These are phyloP conservation scores for Colletotrichum sojae DNA, from an alignment of 2,329 filamentous ascomycete species.

Conservation along the genomic window DNA sequence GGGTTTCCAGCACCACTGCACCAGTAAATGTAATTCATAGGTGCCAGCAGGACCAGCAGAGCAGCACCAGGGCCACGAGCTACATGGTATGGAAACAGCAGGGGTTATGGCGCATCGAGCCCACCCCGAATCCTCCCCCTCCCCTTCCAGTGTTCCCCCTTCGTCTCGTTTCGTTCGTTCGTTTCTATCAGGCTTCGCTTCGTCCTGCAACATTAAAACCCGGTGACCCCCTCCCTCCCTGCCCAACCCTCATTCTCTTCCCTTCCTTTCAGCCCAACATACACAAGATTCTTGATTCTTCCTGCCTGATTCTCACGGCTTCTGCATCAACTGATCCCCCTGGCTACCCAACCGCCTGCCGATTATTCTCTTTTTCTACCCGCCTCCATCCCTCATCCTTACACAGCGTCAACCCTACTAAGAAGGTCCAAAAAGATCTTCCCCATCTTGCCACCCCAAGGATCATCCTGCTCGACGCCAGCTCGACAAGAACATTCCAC, in stretches of 20 bases:
- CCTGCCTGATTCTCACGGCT: slow-evolving; percentile 46
- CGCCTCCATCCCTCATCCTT: slow-evolving; percentile 39
- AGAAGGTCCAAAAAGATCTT: slow-evolving; percentile 41
- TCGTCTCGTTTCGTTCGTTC: slow-evolving; percentile 38
- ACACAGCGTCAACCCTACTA: slow-evolving; percentile 30
- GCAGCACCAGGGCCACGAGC: slow-evolving; percentile 5
- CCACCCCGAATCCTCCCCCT: slow-evolving; percentile 38
- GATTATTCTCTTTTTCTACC: slow-evolving; percentile 38
- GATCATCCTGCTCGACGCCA: slow-evolving; percentile 40
- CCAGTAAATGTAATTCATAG: too few relatives aligned
- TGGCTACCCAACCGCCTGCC: slow-evolving; percentile 37
- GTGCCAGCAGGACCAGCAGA: slow-evolving; percentile 24
- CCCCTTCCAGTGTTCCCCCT: slow-evolving; percentile 4
- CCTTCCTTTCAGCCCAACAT: slow-evolving; percentile 54
- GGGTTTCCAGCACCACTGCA: slow-evolving; percentile 3
- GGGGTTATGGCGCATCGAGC: slow-evolving; percentile 1
- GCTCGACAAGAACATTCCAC: slow-evolving; percentile 23
- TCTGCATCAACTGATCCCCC: slow-evolving; percentile 41
- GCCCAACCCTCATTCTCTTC: slow-evolving; percentile 53
- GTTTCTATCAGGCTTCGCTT: slow-evolving; percentile 30
- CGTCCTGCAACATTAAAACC: slow-evolving; percentile 53
- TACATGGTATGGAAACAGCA: slow-evolving; percentile 20
- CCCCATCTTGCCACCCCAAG: slow-evolving; percentile 40
- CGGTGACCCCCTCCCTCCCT: slow-evolving; percentile 54
- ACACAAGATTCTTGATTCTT: slow-evolving; percentile 36